Percentiles rank a stretch among this genome's conserved stretches.
These are phyloP conservation scores for Nymphaea colorata DNA, from an alignment of 164 flowering plant species.

Conservation along the genomic window DNA sequence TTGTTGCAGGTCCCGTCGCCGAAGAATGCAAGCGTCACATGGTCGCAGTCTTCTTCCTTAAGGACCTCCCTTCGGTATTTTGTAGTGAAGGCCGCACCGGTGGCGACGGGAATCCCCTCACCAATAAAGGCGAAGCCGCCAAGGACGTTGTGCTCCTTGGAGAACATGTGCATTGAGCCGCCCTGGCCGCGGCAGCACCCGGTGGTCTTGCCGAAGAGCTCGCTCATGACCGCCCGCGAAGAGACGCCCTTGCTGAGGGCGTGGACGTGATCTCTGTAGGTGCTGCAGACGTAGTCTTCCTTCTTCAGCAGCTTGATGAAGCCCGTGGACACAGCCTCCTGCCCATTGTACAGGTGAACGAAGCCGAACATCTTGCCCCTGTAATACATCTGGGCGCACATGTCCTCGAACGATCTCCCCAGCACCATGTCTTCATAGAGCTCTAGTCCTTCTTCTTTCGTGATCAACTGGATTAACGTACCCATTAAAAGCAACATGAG, in stretches of 20 bases:
- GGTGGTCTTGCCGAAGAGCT: constrained; percentile 84
- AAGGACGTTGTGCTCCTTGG: constrained; percentile 72
- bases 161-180: constrained; percentile 99
- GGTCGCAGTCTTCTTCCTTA: constrained; percentile 55
- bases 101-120: constrained; percentile 91
- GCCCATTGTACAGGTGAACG: constrained; percentile 90
- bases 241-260: constrained; percentile 85
- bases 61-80: constrained; percentile 75
- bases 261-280: constrained; percentile 92
- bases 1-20: constrained; percentile 93
- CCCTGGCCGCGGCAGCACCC: constrained; percentile 97
- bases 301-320: constrained; percentile 73
- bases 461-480: constrained; percentile 39
- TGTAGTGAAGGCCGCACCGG: constrained; percentile 82
- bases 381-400: constrained; percentile 98
- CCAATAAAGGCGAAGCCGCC: constrained; percentile 99
- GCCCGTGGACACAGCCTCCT: constrained; percentile 90
- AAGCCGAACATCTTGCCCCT: constrained; percentile 96
- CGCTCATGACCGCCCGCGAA: constrained; percentile 82
- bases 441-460: constrained; percentile 67
- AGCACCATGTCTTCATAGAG: constrained; percentile 73
- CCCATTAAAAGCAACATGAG: neutral
- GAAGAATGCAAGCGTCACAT: constrained; percentile 76
- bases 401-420: constrained; percentile 84
- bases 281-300: constrained; percentile 66